Base-by-base conservation (phyloP, 345 rosid species). In the Salix viminalis region DNA sequence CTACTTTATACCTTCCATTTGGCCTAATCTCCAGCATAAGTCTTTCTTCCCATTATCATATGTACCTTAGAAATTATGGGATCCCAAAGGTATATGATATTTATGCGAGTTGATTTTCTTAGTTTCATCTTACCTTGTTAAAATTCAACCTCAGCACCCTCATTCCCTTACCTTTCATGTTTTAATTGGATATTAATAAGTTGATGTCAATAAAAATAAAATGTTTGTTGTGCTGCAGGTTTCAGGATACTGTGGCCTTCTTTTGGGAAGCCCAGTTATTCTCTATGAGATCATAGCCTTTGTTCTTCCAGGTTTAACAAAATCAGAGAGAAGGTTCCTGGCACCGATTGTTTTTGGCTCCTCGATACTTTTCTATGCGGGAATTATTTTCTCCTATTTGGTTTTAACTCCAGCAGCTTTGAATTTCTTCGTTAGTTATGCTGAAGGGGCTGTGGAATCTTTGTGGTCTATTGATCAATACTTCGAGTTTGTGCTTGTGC, bases 381-480 rank as follows among this genome's bases (percentile, higher is more conserved):
- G 99, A 62, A 87, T 95, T 15, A 56, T 75, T 34, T 95, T 95
- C 88, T 95, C 99, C 74, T 95, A 95, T 88, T 77, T 76, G 85
- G 82, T 95, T 74, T 83, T 95, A 70, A 89, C 94, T 75, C 99
- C 98, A n/a, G 99, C 97, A 56, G 99, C 99, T 74, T 86, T 95
- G 81, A 95, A 91, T 77, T 95, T 93, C 91, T 96, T 96, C 76
- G 98, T 96, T 52, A 89, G 77, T 74, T 96, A 96, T 68, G 97
- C 99, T 1, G 99, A 96, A 88, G 99, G 99, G 46, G 98, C 80
- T 72, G 99, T 93, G 36, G 99, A 96, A 82, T 96, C 98, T 56
- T 70, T 96, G 67, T 96, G 98, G 99, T 96, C 99, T 77, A 96
- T 96, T 71, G 99, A 96, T 84, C 99, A 91, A 79, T 96, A 93